Conservation (phyloP, 441 rosid species). For the Corymbia citriodora region DNA sequence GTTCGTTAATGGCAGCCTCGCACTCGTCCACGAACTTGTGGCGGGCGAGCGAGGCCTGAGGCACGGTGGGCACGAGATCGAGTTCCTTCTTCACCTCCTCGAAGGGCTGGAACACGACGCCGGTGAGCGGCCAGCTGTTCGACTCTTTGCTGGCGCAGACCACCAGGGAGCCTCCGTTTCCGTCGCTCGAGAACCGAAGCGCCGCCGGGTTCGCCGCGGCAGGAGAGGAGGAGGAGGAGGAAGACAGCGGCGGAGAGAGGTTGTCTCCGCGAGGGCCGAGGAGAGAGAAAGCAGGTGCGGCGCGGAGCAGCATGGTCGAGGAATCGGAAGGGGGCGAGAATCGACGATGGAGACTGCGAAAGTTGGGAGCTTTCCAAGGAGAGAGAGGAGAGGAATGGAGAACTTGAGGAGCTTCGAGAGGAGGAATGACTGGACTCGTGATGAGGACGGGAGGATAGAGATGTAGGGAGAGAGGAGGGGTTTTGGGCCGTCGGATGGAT, state of each 20-base stretch:
- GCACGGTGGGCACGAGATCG: conserved; percentile 35
- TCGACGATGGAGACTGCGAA: not conserved
- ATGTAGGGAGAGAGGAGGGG: not conserved
- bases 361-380: not conserved
- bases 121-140: conserved; percentile 14
- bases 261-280: not conserved
- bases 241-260: not conserved
- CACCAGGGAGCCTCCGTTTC: not conserved
- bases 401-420: not conserved
- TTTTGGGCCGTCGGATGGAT: not conserved
- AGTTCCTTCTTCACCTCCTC: conserved; percentile 57
- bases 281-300: not conserved
- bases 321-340: no score
- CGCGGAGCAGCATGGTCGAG: not conserved
- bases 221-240: not conserved
- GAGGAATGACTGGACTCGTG: not conserved
- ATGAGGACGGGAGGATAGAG: not conserved
- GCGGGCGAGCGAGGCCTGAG: conserved; percentile 43
- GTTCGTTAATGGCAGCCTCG: conserved; percentile 51
- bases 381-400: not conserved
- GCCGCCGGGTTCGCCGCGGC: not conserved
- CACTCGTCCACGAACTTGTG: conserved; percentile 34
- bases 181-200: not conserved
- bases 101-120: conserved; percentile 35
- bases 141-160: not conserved